Evolutionary conservation across 1,139 yeast genomes (phyloP).

Genomic region (Nematodospora anomalae): DNA sequence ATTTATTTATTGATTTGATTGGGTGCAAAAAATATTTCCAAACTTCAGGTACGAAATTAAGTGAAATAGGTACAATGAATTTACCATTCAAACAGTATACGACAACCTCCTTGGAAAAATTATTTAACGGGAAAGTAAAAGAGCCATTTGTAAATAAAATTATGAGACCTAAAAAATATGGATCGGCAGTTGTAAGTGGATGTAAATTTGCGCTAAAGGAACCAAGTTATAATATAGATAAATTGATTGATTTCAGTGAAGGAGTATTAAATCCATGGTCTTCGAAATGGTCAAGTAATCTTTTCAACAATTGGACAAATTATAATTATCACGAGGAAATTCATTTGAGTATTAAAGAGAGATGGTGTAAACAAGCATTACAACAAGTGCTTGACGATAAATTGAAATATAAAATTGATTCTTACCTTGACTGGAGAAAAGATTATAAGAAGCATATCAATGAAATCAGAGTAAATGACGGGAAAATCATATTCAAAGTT

Average conservation of each 20-base stretch:
- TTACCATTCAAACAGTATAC: slow-evolving; percentile 32
- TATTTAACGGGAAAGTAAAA: slow-evolving; percentile 27
- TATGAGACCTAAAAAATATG: slow-evolving; percentile 37
- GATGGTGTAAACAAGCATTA: slow-evolving; percentile 40
- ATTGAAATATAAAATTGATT: slow-evolving; percentile 34
- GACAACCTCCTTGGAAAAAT: slow-evolving; percentile 20
- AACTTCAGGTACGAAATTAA: slow-evolving; percentile 26
- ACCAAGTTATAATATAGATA: slow-evolving; percentile 39
- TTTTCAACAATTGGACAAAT: slow-evolving; percentile 32
- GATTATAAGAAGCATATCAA: slow-evolving; percentile 29
- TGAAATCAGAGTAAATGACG: slow-evolving; percentile 31
- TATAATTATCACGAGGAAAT: slow-evolving; percentile 42
- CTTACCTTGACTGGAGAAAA: slow-evolving; percentile 41
- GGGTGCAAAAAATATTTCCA: slow-evolving; percentile 44
- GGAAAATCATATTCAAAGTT: slow-evolving; percentile 35
- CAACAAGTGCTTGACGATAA: slow-evolving; percentile 26
- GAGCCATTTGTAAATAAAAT: slow-evolving; percentile 39
- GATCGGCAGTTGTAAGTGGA: slow-evolving; percentile 37
- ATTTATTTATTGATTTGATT: slow-evolving; percentile 40
- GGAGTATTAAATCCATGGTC: slow-evolving; percentile 34
- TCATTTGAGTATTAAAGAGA: slow-evolving; percentile 24
- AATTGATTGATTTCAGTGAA: slow-evolving; percentile 24
- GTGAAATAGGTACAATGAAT: slow-evolving; percentile 30
- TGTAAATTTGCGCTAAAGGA: slow-evolving; percentile 33
- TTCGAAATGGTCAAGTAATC: slow-evolving; percentile 31